Conservation (phyloP, 2,329 filamentous ascomycete genomes). For the Colletotrichum kahawae region DNA sequence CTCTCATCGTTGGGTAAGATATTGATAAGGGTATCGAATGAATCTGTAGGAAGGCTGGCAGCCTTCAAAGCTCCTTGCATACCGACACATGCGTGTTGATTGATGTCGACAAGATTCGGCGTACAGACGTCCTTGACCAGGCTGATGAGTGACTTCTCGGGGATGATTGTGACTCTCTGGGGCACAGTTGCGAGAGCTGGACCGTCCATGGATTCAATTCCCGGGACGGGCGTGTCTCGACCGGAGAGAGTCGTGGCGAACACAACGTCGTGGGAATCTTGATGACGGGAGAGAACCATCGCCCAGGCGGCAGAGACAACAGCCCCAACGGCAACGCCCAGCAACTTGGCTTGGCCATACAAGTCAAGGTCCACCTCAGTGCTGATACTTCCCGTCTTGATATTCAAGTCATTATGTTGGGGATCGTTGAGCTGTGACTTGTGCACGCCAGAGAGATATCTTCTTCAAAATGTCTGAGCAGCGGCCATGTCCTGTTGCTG, state of each 20-base stretch:
- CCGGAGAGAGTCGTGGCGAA: slow-evolving; percentile 46
- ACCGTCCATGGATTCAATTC: slow-evolving; percentile 50
- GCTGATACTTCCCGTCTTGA: background rate
- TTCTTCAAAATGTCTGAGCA: background rate
- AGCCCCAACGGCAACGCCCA: background rate
- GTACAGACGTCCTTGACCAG: slow-evolving; percentile 13
- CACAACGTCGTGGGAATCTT: slow-evolving; percentile 38
- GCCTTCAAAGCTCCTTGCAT: slow-evolving; percentile 22
- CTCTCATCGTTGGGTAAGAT: background rate
- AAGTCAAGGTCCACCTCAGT: background rate
- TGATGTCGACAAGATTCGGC: slow-evolving; percentile 18
- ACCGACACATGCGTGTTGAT: slow-evolving; percentile 29
- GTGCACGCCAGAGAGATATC: background rate
- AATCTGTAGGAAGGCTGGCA: background rate
- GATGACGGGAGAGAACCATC: slow-evolving; percentile 21
- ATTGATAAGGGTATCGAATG: background rate
- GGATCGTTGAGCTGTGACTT: background rate
- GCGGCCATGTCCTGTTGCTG: background rate
- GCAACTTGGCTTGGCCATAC: background rate
- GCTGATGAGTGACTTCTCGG: slow-evolving; percentile 28
- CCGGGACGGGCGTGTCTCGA: slow-evolving; percentile 47
- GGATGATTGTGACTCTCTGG: slow-evolving; percentile 26
- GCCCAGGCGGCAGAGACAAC: slow-evolving; percentile 24
- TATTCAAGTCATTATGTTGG: background rate
- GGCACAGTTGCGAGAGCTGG: slow-evolving; percentile 40